Base-by-base conservation (phyloP, 805 yeast species). In the Lachancea quebecensis region DNA sequence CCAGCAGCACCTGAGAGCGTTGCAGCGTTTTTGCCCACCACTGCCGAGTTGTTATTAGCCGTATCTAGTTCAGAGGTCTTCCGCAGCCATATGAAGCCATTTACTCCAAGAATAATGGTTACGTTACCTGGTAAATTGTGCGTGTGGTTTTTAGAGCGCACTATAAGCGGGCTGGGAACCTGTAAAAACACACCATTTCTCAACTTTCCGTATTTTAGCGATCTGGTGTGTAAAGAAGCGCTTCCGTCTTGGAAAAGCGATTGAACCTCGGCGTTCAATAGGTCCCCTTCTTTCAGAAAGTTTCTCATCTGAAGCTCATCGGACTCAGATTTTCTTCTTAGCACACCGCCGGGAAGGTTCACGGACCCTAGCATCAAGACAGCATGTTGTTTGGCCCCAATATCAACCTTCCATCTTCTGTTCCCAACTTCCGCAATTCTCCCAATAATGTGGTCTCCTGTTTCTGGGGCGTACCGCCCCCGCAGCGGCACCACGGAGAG, bases 241-340 rank as follows among this genome's bases (percentile, higher is more conserved):
- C 88, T 78, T 16, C 99, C 99, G 63, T 89, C 96, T 53, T 78
- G 80, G 64, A 78, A 91, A 35, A 90, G 71, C 12, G 86, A 81
- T 68, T 95, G 99, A 14, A 93, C 96, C 65, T 93, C 99, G 36
- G 97, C 96, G 61, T 93, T 93, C 48, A 93, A 71, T 50, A 95
- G 71, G 64, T 93, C 99, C 12, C 99, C 99, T 59, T 95, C 99
- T 61, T 93, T 93, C 55, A 93, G 70, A 58, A 90, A 87, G 54
- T 77, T 79, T 58, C 99, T 77, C 99, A 95, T 93, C 61, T 91
- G 96, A 52, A 93, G 72, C 68, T 93, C 99, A 69, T 93, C 99
- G 52, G 85, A 81, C 60, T 95, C 99, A 30, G 90, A 81, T 63
- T 95, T 93, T 59, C 99, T 77, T 66, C 99, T 78, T 56, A 93